Evolutionary conservation across 2,329 filamentous ascomycete species (phyloP), one percentile per base, ranked within the genome.

Genomic region (Esteya vermicola): DNA sequence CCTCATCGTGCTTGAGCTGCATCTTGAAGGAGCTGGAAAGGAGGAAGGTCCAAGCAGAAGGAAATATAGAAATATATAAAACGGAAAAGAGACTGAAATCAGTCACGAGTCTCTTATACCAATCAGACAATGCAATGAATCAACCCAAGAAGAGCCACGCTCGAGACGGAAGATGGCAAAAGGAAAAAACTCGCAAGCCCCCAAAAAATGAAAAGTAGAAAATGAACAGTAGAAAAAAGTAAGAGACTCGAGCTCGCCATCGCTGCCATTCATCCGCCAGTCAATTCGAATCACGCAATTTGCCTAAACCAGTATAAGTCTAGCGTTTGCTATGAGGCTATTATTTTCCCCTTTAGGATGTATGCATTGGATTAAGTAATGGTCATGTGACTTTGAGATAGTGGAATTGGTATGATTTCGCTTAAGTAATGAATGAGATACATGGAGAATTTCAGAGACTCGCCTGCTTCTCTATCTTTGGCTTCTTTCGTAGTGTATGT

Each of bases 401-500:
- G n/a, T n/a, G n/a, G n/a, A n/a, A n/a, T n/a, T n/a, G n/a, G n/a
- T n/a, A n/a, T n/a, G n/a, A n/a, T n/a, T n/a, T n/a, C n/a, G n/a
- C n/a, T n/a, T n/a, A n/a, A n/a, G n/a, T n/a, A n/a, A n/a, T n/a
- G n/a, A n/a, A n/a, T n/a, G n/a, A n/a, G n/a, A n/a, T n/a, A n/a
- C n/a, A n/a, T n/a, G n/a, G n/a, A n/a, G n/a, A n/a, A n/a, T n/a
- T 33, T 16, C 9, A 20, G 8, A 13, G 31, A 10, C 4, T n/a
- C 8, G 33, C 18, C 9, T 12, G 14, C 18, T 20, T 34, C 38
- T 41, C n/a, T 25, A 16, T 42, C 37, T 41, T 44, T 8, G 38
- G 23, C 43, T 46, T 47, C 71, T 72, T 81, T 49, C 91, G 69
- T 36, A 89, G 84, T 21, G 73, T 71, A 51, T 89, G 72, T 60